These are phyloP conservation scores for Globisporangium spiculum DNA, from an alignment of 352 stramenopile species.

Conservation along the genomic window DNA sequence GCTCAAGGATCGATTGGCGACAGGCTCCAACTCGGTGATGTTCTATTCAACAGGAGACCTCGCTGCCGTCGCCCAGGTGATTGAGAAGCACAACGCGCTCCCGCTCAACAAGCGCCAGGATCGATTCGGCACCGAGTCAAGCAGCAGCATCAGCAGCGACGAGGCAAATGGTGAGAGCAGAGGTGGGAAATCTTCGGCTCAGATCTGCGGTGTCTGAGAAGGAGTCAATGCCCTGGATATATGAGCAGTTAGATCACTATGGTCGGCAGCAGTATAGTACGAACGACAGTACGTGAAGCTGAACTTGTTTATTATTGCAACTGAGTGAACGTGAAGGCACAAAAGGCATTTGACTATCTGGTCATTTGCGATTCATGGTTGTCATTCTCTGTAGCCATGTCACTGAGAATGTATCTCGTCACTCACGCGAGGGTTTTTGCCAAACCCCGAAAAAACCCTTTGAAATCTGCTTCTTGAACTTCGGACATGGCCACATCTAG, in stretches of 20 bases:
- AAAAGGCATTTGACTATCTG: not conserved
- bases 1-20: not conserved
- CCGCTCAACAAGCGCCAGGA: not conserved
- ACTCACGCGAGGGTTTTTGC: not conserved
- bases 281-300: not conserved
- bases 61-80: not conserved
- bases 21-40: not conserved
- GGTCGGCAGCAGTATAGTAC: not conserved
- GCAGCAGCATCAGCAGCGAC: not conserved
- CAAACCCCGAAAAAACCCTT: not conserved
- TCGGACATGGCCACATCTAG: not conserved
- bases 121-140: not conserved
- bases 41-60: constrained; percentile 1
- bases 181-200: not conserved
- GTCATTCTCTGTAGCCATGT: constrained; percentile 6
- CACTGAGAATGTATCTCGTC: not conserved
- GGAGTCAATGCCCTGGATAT: not conserved
- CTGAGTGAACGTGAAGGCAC: too few species aligned
- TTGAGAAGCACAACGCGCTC: not conserved
- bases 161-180: not conserved
- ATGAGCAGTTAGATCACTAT: not conserved
- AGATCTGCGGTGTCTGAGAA: not conserved
- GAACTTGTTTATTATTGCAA: not conserved
- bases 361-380: not conserved
- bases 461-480: constrained; percentile 13